Evolutionary conservation across 768 basidiomycete genomes (phyloP).

Genomic region (Collybiopsis luxurians): DNA sequence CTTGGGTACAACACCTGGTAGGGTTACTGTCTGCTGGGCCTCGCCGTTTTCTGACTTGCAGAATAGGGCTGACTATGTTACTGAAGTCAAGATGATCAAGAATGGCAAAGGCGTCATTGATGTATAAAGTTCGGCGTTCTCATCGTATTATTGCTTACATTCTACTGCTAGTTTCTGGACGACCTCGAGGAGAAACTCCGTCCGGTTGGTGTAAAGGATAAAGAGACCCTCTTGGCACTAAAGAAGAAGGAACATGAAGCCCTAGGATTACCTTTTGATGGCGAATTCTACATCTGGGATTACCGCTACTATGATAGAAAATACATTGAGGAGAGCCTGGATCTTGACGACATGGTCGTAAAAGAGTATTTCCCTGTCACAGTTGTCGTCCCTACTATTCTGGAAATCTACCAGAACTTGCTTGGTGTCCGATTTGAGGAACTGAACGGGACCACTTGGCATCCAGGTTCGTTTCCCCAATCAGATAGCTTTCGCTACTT

Average conservation of each 20-base stretch:
- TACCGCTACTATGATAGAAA: constrained; percentile 73
- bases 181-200: constrained; percentile 73
- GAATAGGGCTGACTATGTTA: constrained; percentile 70
- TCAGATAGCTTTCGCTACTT: not conserved
- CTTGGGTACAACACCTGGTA: constrained; percentile 74
- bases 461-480: constrained; percentile 52
- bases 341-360: constrained; percentile 73
- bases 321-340: constrained; percentile 63
- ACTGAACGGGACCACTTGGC: constrained; percentile 69
- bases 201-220: constrained; percentile 70
- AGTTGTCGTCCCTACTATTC: constrained; percentile 77
- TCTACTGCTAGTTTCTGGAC: constrained; percentile 58
- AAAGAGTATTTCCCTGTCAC: constrained; percentile 91
- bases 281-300: constrained; percentile 81
- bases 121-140: constrained; percentile 29
- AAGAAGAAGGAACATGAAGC: constrained; percentile 73
- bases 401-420: constrained; percentile 80
- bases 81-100: constrained; percentile 87
- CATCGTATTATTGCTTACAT: not conserved
- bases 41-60: not conserved
- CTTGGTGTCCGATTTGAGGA: constrained; percentile 75
- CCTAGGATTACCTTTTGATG: constrained; percentile 60
- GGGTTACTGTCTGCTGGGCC: not conserved
- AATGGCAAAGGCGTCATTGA: constrained; percentile 56
- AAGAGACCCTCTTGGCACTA: constrained; percentile 60